A percentile compares a stretch with the other conserved stretches of the same genome.
These are phyloP conservation scores for Penicillium decumbens DNA, from an alignment of 2,329 filamentous ascomycete genomes.

Conservation along the genomic window DNA sequence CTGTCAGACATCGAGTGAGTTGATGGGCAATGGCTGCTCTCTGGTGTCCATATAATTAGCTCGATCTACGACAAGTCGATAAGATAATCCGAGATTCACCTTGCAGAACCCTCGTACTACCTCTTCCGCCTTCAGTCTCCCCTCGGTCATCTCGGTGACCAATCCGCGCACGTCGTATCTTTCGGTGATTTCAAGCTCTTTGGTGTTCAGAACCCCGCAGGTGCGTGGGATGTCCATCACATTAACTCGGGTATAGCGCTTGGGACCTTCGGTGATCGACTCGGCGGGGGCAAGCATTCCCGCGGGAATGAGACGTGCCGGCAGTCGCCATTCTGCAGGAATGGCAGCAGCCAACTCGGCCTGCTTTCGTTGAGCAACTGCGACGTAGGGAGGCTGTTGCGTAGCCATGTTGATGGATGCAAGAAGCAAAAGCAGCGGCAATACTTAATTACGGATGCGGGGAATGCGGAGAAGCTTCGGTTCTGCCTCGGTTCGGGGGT, in stretches of 20 bases:
- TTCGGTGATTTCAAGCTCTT: conserved; percentile 55
- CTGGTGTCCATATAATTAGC: conserved; percentile 13
- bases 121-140: conserved; percentile 39
- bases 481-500: background rate
- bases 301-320: conserved; percentile 29
- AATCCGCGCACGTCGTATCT: conserved; percentile 45
- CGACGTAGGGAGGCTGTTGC: conserved; percentile 26
- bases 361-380: conserved; percentile 39
- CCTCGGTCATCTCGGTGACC: conserved; percentile 31
- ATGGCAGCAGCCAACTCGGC: conserved; percentile 36
- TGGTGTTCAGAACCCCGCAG: conserved; percentile 49
- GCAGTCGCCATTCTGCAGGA: conserved; percentile 39
- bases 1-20: conserved; percentile 48
- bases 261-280: conserved; percentile 31
- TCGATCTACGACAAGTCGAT: background rate
- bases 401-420: conserved; percentile 14
- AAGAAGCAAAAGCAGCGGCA: background rate
- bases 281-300: conserved; percentile 36
- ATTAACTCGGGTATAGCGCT: conserved; percentile 32
- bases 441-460: conserved; percentile 9
- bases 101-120: conserved; percentile 55
- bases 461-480: conserved; percentile 20
- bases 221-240: conserved; percentile 50
- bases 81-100: conserved; percentile 15
- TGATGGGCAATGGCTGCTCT: conserved; percentile 40